Evolutionary conservation across 768 basidiomycete species (phyloP), one percentile per base, ranked within the genome.

Genomic region (Gymnopilus junonius): DNA sequence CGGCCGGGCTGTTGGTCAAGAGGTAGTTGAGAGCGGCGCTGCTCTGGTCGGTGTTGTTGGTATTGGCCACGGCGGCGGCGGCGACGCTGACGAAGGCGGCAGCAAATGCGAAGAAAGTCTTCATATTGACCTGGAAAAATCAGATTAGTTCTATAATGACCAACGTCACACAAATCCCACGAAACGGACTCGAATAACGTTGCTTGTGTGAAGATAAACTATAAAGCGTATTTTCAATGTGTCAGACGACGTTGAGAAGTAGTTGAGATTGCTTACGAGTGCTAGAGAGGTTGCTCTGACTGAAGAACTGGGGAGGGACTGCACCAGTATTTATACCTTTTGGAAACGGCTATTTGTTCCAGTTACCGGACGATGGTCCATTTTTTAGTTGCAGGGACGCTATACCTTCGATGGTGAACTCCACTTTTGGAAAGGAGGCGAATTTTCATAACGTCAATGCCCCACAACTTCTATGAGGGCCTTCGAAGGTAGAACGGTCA

Each of bases 1-100:
- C 54, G 17, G 60, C 60, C 4, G 60, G 60, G 29, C 40, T 55
- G 60, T 61, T 46, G 51, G 51, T 35, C 25, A 61, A 29, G 4
- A 61, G 31, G 27, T 55, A 61, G 12, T 46, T 55, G 60, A 61
- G 60, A 6, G 60, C 51, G 21, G 39, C 39, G 17, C 39, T 42
- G 20, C 35, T 35, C 31, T 48, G n/a, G 32, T 46, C 35, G 21
- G 43, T 20, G 45, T 45, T 59, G 45, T 45, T 39, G 2, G 46
- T 35, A 34, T 32, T 45, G 29, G 58, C 58, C 6, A 32, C 34
- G 32, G 43, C 42, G 1, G 29, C 34, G 27, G 34, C 58, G 7
- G 58, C 42, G 31, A 45, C 42, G 42, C 11, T 23, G 25, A 45
- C 58, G 15, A 58, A 20, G 42, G 31, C 58, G 31, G 40, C 40